Conservation (phyloP, 495 filamentous ascomycete species). For the Hypoxylon trugodes region DNA sequence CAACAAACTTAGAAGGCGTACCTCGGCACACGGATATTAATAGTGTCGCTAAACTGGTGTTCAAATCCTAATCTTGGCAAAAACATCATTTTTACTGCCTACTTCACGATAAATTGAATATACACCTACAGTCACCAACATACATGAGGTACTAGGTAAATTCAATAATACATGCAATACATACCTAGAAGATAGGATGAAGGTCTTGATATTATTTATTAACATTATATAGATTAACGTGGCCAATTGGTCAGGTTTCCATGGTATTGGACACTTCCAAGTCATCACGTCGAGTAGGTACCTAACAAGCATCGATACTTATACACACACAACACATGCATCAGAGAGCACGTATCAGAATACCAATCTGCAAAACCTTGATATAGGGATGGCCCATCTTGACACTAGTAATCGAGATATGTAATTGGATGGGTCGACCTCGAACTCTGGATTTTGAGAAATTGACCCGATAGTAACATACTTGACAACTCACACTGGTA, state of each 20-base stretch:
- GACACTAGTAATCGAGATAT: constrained; percentile 1
- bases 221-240: constrained; percentile 17
- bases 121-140: too few relatives aligned
- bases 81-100: too few relatives aligned
- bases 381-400: neutral
- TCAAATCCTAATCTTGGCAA: too few relatives aligned
- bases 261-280: neutral
- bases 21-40: too few relatives aligned
- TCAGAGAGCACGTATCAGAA: constrained; percentile 1
- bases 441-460: neutral
- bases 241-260: neutral
- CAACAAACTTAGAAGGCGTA: neutral
- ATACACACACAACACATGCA: neutral
- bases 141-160: too few relatives aligned
- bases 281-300: neutral
- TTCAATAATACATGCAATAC: too few relatives aligned
- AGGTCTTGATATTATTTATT: constrained; percentile 17
- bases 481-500: neutral
- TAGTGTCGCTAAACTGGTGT: too few relatives aligned
- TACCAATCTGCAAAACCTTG: neutral
- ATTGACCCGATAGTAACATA: neutral
- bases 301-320: neutral
- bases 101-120: too few relatives aligned
- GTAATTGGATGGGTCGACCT: neutral
- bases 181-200: neutral